These are phyloP conservation scores for Ascochyta fabae DNA, from an alignment of 2,329 filamentous ascomycete genomes.

Conservation along the genomic window DNA sequence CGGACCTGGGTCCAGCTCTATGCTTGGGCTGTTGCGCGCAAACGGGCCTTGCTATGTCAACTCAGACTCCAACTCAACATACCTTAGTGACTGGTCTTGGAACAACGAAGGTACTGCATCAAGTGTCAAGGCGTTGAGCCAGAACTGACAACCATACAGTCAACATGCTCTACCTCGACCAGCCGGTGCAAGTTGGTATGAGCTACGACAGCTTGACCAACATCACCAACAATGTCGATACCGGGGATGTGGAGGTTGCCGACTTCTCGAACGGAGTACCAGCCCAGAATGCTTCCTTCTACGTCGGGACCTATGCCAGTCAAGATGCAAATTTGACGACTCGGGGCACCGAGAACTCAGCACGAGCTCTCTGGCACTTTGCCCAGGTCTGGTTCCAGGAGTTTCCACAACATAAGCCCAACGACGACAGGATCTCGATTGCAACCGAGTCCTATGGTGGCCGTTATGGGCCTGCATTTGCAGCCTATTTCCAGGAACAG, in stretches of 20 bases:
- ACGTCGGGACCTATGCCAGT: conserved; percentile 50
- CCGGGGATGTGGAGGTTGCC: conserved; percentile 25
- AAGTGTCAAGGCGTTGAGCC: background rate
- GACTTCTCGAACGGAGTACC: conserved; percentile 21
- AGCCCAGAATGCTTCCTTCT: conserved; percentile 8
- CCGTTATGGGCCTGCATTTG: conserved; percentile 61
- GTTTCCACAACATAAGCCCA: conserved; percentile 29
- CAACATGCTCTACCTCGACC: conserved; percentile 68
- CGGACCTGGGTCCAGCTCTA: conserved; percentile 26
- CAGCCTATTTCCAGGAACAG: conserved; percentile 59
- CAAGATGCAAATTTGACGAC: conserved; percentile 53
- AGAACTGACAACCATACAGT: conserved; percentile 21
- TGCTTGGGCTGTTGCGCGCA: conserved; percentile 27
- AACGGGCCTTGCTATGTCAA: conserved; percentile 41
- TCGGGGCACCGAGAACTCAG: conserved; percentile 48
- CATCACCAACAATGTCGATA: conserved; percentile 41
- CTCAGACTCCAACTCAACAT: conserved; percentile 58
- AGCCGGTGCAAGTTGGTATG: conserved; percentile 67
- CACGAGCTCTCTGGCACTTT: conserved; percentile 27
- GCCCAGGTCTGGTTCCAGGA: conserved; percentile 27
- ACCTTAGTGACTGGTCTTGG: conserved; percentile 66
- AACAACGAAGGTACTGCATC: conserved; percentile 58
- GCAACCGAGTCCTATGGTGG: conserved; percentile 58
- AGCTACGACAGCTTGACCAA: conserved; percentile 45
- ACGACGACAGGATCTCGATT: conserved; percentile 27